Evolutionary conservation across 345 rosid genomes (phyloP), one percentile per base, ranked within the genome.

Genomic region (Camelina laxa): DNA sequence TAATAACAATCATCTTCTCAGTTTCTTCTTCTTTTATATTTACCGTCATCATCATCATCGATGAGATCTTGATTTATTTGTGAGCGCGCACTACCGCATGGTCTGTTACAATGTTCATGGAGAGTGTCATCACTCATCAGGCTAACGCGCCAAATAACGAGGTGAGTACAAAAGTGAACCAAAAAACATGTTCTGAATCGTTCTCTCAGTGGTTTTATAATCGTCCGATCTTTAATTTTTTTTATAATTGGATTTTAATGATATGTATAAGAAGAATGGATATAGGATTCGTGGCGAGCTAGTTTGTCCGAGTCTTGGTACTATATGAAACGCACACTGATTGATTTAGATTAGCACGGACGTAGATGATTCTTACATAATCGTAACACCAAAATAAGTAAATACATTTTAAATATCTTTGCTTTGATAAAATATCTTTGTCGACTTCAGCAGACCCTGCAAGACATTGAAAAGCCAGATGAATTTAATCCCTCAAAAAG

Each of bases 381-480:
- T 66, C 33, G 27, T 75, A 53, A 54, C 69, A 60, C 42, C 72
- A 7, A 67, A 35, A 72, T 8, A 78, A 53, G 61, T 22, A 50
- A 66, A 60, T 35, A 78, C 69, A 78, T 33, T 33, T n/a, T 20
- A 30, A 17, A 72, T 72, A 38, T 49, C 10, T 60, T 72, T n/a
- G 36, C 35, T 65, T 71, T 48, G 62, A 65, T 70, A 5, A 27
- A 27, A 27, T 27, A n/a, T 69, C 71, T 48, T 57, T 45, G 72
- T 24, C 35, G 53, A 24, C 45, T 31, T 71, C 73, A 66, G 73
- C 33, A 45, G 8, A 59, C 62, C 73, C 81, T 72, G 81, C 73
- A 78, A 66, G 2, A 51, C 15, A 47, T 35, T 42, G 5, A 70
- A 65, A 58, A 38, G 42, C 17, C 27, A 63, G 16, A 45, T 53